These are phyloP conservation scores for Leishmania turanica DNA, from an alignment of 208 protist species.

Conservation along the genomic window DNA sequence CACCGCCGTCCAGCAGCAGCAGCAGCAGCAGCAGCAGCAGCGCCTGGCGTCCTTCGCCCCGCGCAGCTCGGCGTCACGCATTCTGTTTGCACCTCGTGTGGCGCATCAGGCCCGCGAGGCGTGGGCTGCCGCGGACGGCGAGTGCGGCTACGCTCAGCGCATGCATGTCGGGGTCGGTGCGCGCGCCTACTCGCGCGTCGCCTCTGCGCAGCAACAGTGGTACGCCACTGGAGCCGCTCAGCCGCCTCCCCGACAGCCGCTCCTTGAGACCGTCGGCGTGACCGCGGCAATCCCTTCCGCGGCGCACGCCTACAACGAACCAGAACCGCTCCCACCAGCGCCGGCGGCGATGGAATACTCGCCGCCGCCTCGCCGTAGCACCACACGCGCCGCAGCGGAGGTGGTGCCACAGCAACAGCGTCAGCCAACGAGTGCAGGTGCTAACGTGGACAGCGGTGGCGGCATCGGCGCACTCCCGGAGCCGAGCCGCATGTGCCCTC, in stretches of 20 bases:
- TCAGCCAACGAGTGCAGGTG: background rate
- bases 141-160: too few species aligned
- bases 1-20: background rate
- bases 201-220: constrained; percentile 1
- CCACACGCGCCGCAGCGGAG: constrained; percentile 12
- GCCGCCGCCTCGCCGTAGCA: constrained; percentile 21
- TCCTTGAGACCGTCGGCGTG: background rate
- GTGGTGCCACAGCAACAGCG: constrained; percentile 2
- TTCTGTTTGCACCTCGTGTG: background rate
- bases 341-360: constrained; percentile 11
- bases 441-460: background rate
- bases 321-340: constrained; percentile 16
- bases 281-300: background rate
- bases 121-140: background rate
- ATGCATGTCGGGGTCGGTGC: background rate
- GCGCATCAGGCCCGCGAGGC: background rate
- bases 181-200: background rate
- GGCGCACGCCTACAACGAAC: constrained; percentile 29
- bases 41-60: background rate
- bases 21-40: constrained; percentile 5
- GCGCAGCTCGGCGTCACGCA: constrained; percentile 6
- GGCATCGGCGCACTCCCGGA: constrained; percentile 19
- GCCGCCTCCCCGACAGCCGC: background rate
- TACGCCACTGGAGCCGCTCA: background rate
- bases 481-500: constrained; percentile 32